A percentile compares a stretch with the other conserved stretches of the same genome.
These are phyloP conservation scores for Monosporascus sp. DNA, from an alignment of 2,329 filamentous ascomycete species.

Conservation along the genomic window DNA sequence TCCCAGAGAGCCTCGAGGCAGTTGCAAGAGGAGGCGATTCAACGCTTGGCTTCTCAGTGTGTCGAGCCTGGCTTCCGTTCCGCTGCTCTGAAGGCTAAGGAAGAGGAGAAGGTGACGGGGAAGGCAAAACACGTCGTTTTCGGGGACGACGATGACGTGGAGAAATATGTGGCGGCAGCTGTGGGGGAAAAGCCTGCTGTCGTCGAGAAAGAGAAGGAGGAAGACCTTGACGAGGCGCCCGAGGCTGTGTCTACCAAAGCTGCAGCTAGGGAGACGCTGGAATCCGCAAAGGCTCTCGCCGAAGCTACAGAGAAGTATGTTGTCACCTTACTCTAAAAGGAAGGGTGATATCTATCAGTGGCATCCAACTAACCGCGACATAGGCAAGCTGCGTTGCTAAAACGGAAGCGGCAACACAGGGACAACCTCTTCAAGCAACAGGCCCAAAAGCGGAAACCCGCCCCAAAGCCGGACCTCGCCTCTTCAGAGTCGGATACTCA, in stretches of 20 bases:
- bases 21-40: constrained; percentile 24
- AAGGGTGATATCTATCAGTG: background rate
- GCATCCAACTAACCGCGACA: background rate
- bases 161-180: constrained; percentile 23
- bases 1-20: constrained; percentile 24
- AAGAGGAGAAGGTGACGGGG: constrained; percentile 7
- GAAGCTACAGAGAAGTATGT: constrained; percentile 48
- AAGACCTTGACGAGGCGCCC: constrained; percentile 50
- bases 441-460: constrained; percentile 42
- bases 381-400: constrained; percentile 40
- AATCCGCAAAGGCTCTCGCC: constrained; percentile 40
- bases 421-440: constrained; percentile 51
- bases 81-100: background rate
- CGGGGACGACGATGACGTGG: constrained; percentile 26
- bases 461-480: constrained; percentile 10
- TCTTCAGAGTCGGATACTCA: constrained; percentile 16
- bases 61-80: constrained; percentile 11
- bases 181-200: constrained; percentile 10
- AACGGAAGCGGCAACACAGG: constrained; percentile 50
- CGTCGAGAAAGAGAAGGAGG: constrained; percentile 33
- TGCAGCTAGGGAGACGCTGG: constrained; percentile 40
- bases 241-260: constrained; percentile 52
- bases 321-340: constrained; percentile 24
- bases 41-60: constrained; percentile 17
- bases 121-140: constrained; percentile 27